Base-by-base conservation (phyloP, 495 filamentous ascomycete species). In the Penicillium simplicissimum region DNA sequence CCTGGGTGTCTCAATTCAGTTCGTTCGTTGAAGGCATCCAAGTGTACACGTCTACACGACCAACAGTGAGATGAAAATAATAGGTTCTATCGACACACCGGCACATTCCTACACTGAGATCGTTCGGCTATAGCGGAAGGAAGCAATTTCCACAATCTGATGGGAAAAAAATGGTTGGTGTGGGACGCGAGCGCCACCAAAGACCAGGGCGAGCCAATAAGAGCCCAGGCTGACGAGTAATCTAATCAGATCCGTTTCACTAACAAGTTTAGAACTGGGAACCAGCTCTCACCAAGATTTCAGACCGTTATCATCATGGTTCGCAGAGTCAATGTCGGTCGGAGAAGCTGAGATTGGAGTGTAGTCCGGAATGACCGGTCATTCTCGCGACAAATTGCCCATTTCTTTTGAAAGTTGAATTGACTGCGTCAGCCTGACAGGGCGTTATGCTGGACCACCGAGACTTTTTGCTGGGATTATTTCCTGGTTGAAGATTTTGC, bases 171-270 rank as follows among this genome's bases (percentile, higher is more conserved):
- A 0, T 21, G n/a, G 9, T 33, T 8, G 7, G 48, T 10, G 25
- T 53, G 51, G 51, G 31, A 53, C 51, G 21, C 51, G 51, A 31
- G 10, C 51, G 51, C 51, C 51, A 53, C 51, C n/a, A 36, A 53
- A 36, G 33, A 28, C n/a, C 14, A 52, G 28, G 9, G 14, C 8
- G 21, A 8, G 14, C 51, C n/a, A 35, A 53, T 31, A n/a, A n/a
- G 51, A 19, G 19, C 8, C 33, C 8, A 53, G 51, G 13, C 28
- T 31, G 17, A 53, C 31, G 19, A 53, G n/a, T 53, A 36, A 36
- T 53, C 51, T 53, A 53, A 53, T 53, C 51, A 53, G 51, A 53
- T 53, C 51, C 51, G 15, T 19, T 34, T 34, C 17, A 33, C 31
- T 15, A 13, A 35, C n/a, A n/a, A n/a, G n/a, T n/a, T n/a, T n/a